Evolutionary conservation across 257 asterid genomes (phyloP), one percentile per base, ranked within the genome.

Genomic region (Coffea canephora): DNA sequence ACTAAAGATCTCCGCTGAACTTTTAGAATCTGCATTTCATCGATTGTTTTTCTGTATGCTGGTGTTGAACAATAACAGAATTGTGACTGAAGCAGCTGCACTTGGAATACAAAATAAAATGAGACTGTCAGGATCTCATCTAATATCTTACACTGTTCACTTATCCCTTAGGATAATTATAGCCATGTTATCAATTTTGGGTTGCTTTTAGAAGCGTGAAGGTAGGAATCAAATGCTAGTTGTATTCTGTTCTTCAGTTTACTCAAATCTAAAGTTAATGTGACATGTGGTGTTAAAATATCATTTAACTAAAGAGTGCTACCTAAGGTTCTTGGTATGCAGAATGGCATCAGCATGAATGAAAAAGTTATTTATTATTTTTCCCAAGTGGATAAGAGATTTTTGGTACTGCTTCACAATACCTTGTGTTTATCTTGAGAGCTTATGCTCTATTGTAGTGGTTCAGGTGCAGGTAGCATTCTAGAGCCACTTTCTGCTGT

Each of bases 401-500:
- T n/a, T 55, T 65, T 80, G 27, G 64, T n/a, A 12, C 70, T 43
- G 11, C 67, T 8, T 49, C 9, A 61, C 27, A 16, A 15, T n/a
- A 4, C 52, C 25, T 25, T 45, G 41, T 31, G 54, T 78, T 14
- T 54, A 27, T 34, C 61, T 73, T 81, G 79, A 81, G 79, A 46
- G 68, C 74, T 71, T 77, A 84, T 80, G 65, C 74, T 70, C 79
- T 84, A 77, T 82, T 86, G 76, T 89, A 93, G 99, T 88, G 94
- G 90, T 89, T 87, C 98, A 91, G 98, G 93, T 87, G 82, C 87
- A 49, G 98, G 94, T 84, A 92, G 88, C 83, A 83, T 90, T 68
- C 77, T 94, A 3, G 99, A 96, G 88, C 99, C 99, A 78, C 91
- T 96, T 75, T 80, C 91, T 81, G 98, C 97, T 73, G 97, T 96